phyloP scores from a whole-genome alignment of 148 eudicot species.

The Chenopodium berlandieri region DNA sequence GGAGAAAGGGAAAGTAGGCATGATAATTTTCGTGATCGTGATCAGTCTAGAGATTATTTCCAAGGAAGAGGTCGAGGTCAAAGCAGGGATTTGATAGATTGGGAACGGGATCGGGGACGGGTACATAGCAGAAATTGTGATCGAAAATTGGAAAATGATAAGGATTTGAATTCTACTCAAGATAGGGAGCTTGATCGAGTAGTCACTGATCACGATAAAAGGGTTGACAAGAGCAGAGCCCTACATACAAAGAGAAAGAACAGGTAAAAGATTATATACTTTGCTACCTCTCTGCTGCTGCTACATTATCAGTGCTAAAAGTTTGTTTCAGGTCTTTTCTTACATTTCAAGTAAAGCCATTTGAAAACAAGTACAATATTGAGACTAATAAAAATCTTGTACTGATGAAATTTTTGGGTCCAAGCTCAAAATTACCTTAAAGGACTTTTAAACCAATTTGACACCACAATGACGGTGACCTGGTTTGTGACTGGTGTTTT shows the following conservation, averaged over 20 bases:
- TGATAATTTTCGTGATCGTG: slow-evolving; percentile 24
- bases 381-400: background rate
- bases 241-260: slow-evolving; percentile 37
- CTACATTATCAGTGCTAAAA: background rate
- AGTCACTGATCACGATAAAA: slow-evolving; percentile 36
- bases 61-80: slow-evolving; percentile 26
- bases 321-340: background rate
- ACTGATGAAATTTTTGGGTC: background rate
- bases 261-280: slow-evolving; percentile 42
- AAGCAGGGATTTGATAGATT: slow-evolving; percentile 22
- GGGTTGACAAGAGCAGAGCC: slow-evolving; percentile 43
- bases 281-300: background rate
- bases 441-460: background rate
- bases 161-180: slow-evolving; percentile 29
- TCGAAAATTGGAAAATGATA: slow-evolving; percentile 41
- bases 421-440: background rate
- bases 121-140: slow-evolving; percentile 35
- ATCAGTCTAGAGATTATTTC: slow-evolving; percentile 21
- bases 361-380: background rate
- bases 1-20: slow-evolving; percentile 28
- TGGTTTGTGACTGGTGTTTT: background rate
- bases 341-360: background rate
- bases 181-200: slow-evolving; percentile 45
- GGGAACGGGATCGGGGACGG: slow-evolving; percentile 20
- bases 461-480: background rate